Evolutionary conservation across 2,329 filamentous ascomycete genomes (phyloP), one percentile per base, ranked within the genome.

Genomic region (Parastagonospora avenae): DNA sequence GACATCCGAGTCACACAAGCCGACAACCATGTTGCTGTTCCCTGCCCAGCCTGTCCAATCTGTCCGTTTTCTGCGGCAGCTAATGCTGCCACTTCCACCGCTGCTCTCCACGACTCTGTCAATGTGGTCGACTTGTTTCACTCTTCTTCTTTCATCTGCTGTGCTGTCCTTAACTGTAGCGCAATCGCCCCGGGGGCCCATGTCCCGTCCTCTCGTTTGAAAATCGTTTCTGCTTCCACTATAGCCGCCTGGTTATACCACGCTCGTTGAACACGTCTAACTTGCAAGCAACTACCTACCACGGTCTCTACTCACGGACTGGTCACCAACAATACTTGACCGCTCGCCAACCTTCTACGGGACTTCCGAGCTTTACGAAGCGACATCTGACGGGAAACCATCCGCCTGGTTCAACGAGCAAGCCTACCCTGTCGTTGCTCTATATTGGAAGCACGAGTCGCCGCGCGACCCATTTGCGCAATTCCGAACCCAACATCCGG

Each of bases 151-250:
- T 59, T 56, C 47, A 43, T 55, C 52, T 52, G 50, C 51, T 31
- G 30, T 62, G 44, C 60, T 55, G 40, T 55, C 44, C 64, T 63
- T 60, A 64, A 59, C 57, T 66, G 61, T 64, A 58, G 52, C 52
- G 36, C 37, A 27, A 54, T 50, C 56, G 54, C 54, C 52, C 53
- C 47, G 59, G 57, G 65, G 62, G 62, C 65, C 43, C 37, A 56
- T 54, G 67, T 67, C 66, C 67, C 63, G 59, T 70, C 57, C 70
- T 57, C 56, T 74, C 70, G 67, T 73, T 74, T 73, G 66, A 71
- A 60, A 56, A 59, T 50, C 41, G 59, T 67, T 60, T 69, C 60
- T 59, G 30, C 52, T 57, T 51, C 54, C 55, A 44, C 36, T 62
- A 60, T 62, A 66, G 50, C 60, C 57, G 52, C 28, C 55, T 41